Conservation (phyloP, 495 filamentous ascomycete genomes). For the Neohortaea acidophila region DNA sequence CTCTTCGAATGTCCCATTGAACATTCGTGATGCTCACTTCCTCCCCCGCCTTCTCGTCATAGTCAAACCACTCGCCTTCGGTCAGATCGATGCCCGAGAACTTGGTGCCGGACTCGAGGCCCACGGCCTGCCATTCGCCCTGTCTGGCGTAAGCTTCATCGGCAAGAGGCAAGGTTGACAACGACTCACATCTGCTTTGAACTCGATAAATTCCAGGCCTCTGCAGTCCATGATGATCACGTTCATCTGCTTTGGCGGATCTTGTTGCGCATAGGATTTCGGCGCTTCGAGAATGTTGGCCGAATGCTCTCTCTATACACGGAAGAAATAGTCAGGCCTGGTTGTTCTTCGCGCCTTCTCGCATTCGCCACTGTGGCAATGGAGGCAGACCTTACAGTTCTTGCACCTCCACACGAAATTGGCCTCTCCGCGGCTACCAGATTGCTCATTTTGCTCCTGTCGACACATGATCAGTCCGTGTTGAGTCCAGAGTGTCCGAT, state of each 20-base stretch:
- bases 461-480: not conserved
- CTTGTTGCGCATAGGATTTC: constrained; percentile 46
- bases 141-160: constrained; percentile 21
- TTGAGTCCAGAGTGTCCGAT: not conserved
- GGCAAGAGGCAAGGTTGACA: constrained; percentile 15
- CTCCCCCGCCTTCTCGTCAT: constrained; percentile 58
- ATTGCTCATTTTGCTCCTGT: constrained; percentile 73
- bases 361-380: not conserved
- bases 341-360: not conserved
- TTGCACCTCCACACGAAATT: constrained; percentile 98
- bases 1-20: constrained; percentile 68
- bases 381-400: constrained; percentile 38
- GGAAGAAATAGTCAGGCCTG: too few species aligned
- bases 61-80: constrained; percentile 85
- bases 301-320: constrained; percentile 48
- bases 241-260: constrained; percentile 57
- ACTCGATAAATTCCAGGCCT: constrained; percentile 81
- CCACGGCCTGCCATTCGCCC: constrained; percentile 83
- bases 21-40: constrained; percentile 86
- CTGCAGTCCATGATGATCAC: constrained; percentile 85
- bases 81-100: constrained; percentile 66
- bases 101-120: constrained; percentile 56
- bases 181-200: constrained; percentile 70
- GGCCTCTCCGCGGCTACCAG: constrained; percentile 81
- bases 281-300: constrained; percentile 60